Evolutionary conservation across 148 eudicot genomes (phyloP), one percentile per base, ranked within the genome.

Genomic region (Cornus florida): DNA sequence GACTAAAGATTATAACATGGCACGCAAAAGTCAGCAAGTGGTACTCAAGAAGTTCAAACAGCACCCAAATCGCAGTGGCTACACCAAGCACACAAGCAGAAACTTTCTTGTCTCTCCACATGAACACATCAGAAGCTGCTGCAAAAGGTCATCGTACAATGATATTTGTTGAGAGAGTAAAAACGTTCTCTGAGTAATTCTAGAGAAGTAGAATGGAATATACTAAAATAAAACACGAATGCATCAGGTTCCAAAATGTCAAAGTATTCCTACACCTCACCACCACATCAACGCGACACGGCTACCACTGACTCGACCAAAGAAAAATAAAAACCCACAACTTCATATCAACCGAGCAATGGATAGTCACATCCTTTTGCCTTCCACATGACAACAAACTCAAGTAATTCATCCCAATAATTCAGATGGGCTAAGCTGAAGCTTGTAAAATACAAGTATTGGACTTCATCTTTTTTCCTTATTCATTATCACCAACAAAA

Each of bases 81-180:
- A 71, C 81, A 65, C 82, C 87, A 17, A 84, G 79, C 31, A 84
- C 60, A 22, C 71, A 84, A 31, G 71, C 87, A 73, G 87, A 75
- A 53, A 78, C 72, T 79, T 84, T 84, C 74, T 84, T 84, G 81
- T 81, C 72, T 75, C 82, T 81, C 87, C 87, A 84, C 67, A 84
- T 62, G 31, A 84, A 72, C 59, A 84, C 72, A 84, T 84, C 87
- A 77, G 87, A 84, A 71, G 84, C 87, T 84, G 78, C 56, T 73
- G 10, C 62, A 35, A 65, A 17, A 74, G 71, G 56, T 12, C 2
- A 59, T 46, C 69, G 7, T 3, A 41, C 1, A 33, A 11, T 31
- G 50, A 74, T 20, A 72, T 33, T 17, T 57, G 20, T 13, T 33
- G 69, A 53, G 20, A 6, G 23, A 69, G 33, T 3, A 22, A 41